These are phyloP conservation scores for Simplicillium sp. DNA, from an alignment of 2,329 filamentous ascomycete genomes.

Conservation along the genomic window DNA sequence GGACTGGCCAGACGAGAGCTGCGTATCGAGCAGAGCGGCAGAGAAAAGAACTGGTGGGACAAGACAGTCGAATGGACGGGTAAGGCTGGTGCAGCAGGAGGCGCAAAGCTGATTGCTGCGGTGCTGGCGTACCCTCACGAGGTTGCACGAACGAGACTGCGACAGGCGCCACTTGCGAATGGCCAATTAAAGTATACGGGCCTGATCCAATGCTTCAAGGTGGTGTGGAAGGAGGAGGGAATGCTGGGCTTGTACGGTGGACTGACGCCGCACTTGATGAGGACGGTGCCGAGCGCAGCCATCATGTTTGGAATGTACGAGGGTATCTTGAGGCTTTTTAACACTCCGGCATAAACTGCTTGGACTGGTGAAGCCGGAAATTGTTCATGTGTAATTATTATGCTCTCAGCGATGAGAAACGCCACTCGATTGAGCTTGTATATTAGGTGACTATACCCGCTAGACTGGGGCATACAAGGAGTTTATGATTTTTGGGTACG, in stretches of 20 bases:
- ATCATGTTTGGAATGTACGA: slow-evolving; percentile 94
- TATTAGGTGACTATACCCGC: too few species aligned
- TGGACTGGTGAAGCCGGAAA: too few species aligned
- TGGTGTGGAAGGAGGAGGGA: slow-evolving; percentile 83
- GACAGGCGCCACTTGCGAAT: slow-evolving; percentile 69
- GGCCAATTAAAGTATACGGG: slow-evolving; percentile 79
- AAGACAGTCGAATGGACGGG: slow-evolving; percentile 68
- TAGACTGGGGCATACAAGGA: too few species aligned
- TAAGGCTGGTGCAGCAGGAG: slow-evolving; percentile 68
- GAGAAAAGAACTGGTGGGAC: slow-evolving; percentile 62
- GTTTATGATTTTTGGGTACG: too few species aligned
- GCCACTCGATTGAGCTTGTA: too few species aligned
- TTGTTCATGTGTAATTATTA: too few species aligned
- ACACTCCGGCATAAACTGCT: slow-evolving; percentile 22
- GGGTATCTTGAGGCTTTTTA: slow-evolving; percentile 41
- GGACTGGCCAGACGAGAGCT: slow-evolving; percentile 57
- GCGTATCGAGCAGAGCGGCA: slow-evolving; percentile 45
- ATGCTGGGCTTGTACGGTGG: slow-evolving; percentile 81
- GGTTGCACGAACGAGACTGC: slow-evolving; percentile 73
- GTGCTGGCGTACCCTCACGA: slow-evolving; percentile 88
- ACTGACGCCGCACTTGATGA: slow-evolving; percentile 81
- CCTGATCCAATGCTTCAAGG: slow-evolving; percentile 76
- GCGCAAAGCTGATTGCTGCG: slow-evolving; percentile 77
- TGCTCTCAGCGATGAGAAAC: too few species aligned
- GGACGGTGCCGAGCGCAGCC: slow-evolving; percentile 83